phyloP scores from a whole-genome alignment of 2,329 filamentous ascomycete genomes.

The Colletotrichum tabaci region DNA sequence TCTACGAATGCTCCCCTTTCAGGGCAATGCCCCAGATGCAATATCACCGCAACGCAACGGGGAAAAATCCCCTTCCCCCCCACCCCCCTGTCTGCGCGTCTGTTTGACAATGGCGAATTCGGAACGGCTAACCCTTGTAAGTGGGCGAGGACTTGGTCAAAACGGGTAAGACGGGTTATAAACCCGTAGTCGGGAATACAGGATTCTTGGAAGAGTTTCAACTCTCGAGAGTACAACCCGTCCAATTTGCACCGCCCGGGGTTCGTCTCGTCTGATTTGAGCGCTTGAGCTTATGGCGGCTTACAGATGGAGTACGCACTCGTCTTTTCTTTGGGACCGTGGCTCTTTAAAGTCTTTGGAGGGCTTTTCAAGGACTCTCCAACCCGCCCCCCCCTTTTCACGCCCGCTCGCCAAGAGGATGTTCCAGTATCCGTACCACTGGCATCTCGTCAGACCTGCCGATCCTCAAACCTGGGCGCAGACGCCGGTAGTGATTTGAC shows the following conservation, averaged over 20 bases:
- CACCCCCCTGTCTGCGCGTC: not conserved
- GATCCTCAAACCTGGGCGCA: not conserved
- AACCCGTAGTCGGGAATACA: not conserved
- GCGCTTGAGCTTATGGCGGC: slow-evolving; percentile 1
- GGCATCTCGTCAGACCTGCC: not conserved
- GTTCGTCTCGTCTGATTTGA: slow-evolving; percentile 5
- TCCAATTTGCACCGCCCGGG: slow-evolving; percentile 1
- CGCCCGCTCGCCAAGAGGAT: not conserved
- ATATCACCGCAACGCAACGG: slow-evolving; percentile 9
- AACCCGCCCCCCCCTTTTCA: not conserved
- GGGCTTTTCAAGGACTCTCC: no score
- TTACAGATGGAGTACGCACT: no score
- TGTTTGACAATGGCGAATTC: slow-evolving; percentile 12
- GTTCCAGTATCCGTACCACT: not conserved
- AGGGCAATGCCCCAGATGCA: slow-evolving; percentile 6
- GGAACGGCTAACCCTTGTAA: slow-evolving; percentile 6
- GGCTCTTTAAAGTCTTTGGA: no score
- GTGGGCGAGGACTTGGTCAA: not conserved
- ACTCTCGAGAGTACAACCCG: not conserved
- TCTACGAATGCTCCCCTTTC: no score
- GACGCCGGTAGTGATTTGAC: not conserved
- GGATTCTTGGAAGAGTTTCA: slow-evolving; percentile 22
- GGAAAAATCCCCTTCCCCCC: not conserved
- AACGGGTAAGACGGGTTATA: not conserved
- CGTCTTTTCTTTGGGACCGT: no score